Evolutionary conservation across 768 basidiomycete species (phyloP).

Genomic region (Naganishia vaughanmartiniae): DNA sequence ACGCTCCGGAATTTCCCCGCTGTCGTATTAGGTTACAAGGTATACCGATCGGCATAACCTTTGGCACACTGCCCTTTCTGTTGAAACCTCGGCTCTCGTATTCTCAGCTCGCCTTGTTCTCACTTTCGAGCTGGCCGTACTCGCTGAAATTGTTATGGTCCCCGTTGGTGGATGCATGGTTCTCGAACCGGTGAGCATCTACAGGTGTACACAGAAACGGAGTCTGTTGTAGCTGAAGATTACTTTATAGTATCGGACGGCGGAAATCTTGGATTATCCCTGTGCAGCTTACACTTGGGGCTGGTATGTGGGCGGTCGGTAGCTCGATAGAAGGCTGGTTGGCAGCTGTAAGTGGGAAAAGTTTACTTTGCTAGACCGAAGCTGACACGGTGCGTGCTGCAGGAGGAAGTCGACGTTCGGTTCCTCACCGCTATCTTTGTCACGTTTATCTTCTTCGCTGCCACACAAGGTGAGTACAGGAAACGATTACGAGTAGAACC

Average conservation of each 20-base stretch:
- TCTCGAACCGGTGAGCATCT: slow-evolving; percentile 55
- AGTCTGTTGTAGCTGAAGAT: not conserved
- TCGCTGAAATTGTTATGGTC: slow-evolving; percentile 97
- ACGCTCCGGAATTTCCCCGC: not conserved
- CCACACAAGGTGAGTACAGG: slow-evolving; percentile 75
- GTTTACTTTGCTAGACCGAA: not conserved
- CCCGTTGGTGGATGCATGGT: slow-evolving; percentile 91
- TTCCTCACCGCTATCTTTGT: slow-evolving; percentile 82
- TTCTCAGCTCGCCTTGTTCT: slow-evolving; percentile 91
- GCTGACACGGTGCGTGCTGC: slow-evolving; percentile 19
- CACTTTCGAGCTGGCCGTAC: slow-evolving; percentile 73
- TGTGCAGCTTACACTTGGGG: slow-evolving; percentile 86
- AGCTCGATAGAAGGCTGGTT: slow-evolving; percentile 69
- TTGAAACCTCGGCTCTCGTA: slow-evolving; percentile 93
- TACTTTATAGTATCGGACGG: slow-evolving; percentile 60
- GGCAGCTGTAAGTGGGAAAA: slow-evolving; percentile 62
- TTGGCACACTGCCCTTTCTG: slow-evolving; percentile 95
- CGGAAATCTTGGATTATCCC: slow-evolving; percentile 99
- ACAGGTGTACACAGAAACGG: too few relatives aligned
- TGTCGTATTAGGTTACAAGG: slow-evolving; percentile 63
- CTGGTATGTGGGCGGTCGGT: slow-evolving; percentile 59
- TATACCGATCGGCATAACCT: slow-evolving; percentile 87
- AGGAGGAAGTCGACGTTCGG: slow-evolving; percentile 78
- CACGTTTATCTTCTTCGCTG: slow-evolving; percentile 85
- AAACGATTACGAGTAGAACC: not conserved